Evolutionary conservation across 306 rosid species (phyloP).

Genomic region (Adenanthera pavonina): DNA sequence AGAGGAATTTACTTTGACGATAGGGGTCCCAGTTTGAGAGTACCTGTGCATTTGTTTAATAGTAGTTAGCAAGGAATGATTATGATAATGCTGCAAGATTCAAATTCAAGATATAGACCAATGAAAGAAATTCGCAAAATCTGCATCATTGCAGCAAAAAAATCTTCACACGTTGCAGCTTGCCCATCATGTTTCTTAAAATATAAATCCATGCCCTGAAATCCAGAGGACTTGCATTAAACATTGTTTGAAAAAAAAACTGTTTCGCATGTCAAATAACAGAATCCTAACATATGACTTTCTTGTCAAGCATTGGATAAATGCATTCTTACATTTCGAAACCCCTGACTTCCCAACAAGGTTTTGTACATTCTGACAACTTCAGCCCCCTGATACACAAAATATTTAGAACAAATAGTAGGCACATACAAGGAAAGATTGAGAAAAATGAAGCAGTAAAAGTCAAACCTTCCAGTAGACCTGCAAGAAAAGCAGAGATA

Average conservation of each 20-base stretch:
- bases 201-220: constrained; percentile 99
- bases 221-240: constrained; percentile 31
- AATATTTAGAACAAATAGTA: constrained; percentile 45
- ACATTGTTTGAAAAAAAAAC: constrained; percentile 21
- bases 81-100: constrained; percentile 21
- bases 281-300: constrained; percentile 12
- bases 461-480: constrained; percentile 92
- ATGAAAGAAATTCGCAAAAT: constrained; percentile 88
- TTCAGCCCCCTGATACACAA: constrained; percentile 90
- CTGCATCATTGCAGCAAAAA: constrained; percentile 83
- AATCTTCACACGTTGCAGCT: constrained; percentile 99
- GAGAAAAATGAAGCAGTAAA: constrained; percentile 36
- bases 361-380: constrained; percentile 99
- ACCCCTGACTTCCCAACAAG: constrained; percentile 87
- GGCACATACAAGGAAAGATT: constrained; percentile 7
- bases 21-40: constrained; percentile 99
- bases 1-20: constrained; percentile 71
- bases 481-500: constrained; percentile 56
- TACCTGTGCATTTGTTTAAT: constrained; percentile 62
- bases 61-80: constrained; percentile 27
- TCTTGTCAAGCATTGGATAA: constrained; percentile 31
- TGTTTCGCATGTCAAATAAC: constrained; percentile 27
- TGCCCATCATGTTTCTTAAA: constrained; percentile 96
- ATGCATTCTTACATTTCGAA: constrained; percentile 72
- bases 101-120: constrained; percentile 57